Evolutionary conservation across 2,329 filamentous ascomycete genomes (phyloP).

Genomic region (Fusarium setosum): DNA sequence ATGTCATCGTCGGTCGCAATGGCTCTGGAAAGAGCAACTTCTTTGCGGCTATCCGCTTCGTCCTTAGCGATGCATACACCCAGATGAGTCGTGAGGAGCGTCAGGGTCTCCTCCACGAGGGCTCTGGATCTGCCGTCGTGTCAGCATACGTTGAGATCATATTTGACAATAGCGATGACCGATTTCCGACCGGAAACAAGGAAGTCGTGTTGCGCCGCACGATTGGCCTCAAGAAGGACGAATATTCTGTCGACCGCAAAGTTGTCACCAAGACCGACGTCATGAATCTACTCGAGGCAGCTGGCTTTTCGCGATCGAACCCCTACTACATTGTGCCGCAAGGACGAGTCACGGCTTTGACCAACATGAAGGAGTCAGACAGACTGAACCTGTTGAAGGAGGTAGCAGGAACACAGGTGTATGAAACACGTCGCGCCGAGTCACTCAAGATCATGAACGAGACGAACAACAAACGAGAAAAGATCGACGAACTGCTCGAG

Average conservation of each 20-base stretch:
- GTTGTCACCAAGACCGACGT: conserved; percentile 95
- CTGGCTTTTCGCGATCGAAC: conserved; percentile 96
- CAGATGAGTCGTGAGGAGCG: conserved; percentile 96
- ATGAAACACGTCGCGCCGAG: conserved; percentile 90
- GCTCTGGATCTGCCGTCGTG: conserved; percentile 97
- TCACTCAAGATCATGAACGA: conserved; percentile 97
- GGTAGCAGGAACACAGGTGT: conserved; percentile 97
- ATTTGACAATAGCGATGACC: conserved; percentile 96
- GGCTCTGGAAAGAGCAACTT: conserved; percentile 99
- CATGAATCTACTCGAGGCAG: conserved; percentile 93
- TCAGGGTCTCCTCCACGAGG: conserved; percentile 95
- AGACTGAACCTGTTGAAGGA: conserved; percentile 92
- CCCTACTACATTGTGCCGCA: conserved; percentile 99
- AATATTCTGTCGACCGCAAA: conserved; percentile 97
- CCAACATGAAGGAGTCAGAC: conserved; percentile 98
- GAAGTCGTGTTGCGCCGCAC: conserved; percentile 93
- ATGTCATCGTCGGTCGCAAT: conserved; percentile 99
- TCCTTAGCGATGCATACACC: conserved; percentile 96
- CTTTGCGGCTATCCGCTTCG: conserved; percentile 98
- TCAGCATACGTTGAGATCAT: conserved; percentile 99
- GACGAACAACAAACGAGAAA: conserved; percentile 91
- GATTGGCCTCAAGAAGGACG: conserved; percentile 97
- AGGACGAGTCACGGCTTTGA: conserved; percentile 93
- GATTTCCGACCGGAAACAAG: conserved; percentile 92
- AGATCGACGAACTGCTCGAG: conserved; percentile 91